Evolutionary conservation across 306 rosid genomes (phyloP), one percentile per base, ranked within the genome.

Genomic region (Pyrus bretschneideri): DNA sequence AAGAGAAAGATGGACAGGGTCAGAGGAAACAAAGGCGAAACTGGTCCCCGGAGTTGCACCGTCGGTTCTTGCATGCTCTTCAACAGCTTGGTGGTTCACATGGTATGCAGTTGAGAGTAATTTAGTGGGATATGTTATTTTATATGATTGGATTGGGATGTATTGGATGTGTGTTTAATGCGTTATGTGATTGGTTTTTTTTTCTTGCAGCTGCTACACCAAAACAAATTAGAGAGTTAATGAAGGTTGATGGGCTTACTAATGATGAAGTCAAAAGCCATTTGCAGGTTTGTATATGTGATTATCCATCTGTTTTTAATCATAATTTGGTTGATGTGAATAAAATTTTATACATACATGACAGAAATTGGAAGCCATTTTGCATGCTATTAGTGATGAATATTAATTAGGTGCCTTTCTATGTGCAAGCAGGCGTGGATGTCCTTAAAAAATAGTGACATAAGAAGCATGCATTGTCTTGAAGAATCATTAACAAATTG

Each of bases 251-350:
- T 87, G 96, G 97, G 44, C 96, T 93, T 73, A 93, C 98, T n/a
- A 93, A 93, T 72, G 98, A 91, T 60, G 98, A 93, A 83, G 98
- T 93, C 80, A 93, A 93, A 81, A 93, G 98, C 83, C 98, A 93
- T 81, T 85, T 93, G 18, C 98, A 93, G 98, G 98, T 93, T 76
- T 64, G 86, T 80, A 3, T 73, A 31, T n/a, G 14, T 30, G 42
- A 3, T 61, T 2, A 29, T 44, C 23, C 63, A 25, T 0, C 11
- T 22, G 12, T 49, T 42, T 42, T 33, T 4, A 70, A 49, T 33
- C 13, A 54, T 44, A 29, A 30, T 62, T 62, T 9, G 30, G n/a
- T 22, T 14, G n/a, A 23, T 22, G 8, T 15, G 4, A 40, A 1
- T 14, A 49, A 30, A 21, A 60, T n/a, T 58, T 4, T 58, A 22